Base-by-base conservation (phyloP, 352 stramenopile genomes). In the Phytopythium mirpurense region DNA sequence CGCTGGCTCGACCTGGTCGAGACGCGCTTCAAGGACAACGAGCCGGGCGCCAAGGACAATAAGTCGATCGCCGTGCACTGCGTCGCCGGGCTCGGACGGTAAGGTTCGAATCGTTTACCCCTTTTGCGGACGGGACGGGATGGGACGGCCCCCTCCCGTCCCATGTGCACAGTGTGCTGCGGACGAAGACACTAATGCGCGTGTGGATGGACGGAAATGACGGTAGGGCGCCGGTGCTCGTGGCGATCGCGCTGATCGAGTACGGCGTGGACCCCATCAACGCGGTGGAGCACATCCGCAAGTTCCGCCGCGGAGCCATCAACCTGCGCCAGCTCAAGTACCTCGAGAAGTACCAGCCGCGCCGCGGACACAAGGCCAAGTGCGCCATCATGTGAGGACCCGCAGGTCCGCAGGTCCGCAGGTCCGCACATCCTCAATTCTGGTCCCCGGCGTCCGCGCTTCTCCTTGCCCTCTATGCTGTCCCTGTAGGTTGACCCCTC, bases 281-380 rank as follows among this genome's bases (percentile, higher is more conserved):
- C 51, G 96, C 96, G 7, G 96, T 99, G n/a, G 90, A 98, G 65
- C 93, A 98, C 62, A 98, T 99, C 60, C 87, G 96, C 53, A 86
- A 92, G 64, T 87, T 89, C 54, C 86, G 96, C 23, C 86, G 96
- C 55, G 95, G 96, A 19, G 97, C 97, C 15, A 99, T 99, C 68
- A 99, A 99, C 65, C 74, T 97, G 49, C 97, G 96, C 48, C 97
- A 99, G 70, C 83, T 99, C 47, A 89, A 97, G 62, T 99, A 98
- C 68, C 72, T 99, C 59, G 92, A 98, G 67, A 93, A 94, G 60
- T 99, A 99, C 72, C 75, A 93, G 55, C 76, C 83, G 32, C 75
- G 70, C 7, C 78, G 77, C 49, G 74, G 76, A 45, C 67, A 79
- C 60, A 91, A 92, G 65, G 63, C 71, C 53, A 90, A 90, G 65